Percentiles rank a stretch among this genome's conserved stretches.
Conservation (phyloP, 306 rosid genomes). For the Gleditsia sinensis region DNA sequence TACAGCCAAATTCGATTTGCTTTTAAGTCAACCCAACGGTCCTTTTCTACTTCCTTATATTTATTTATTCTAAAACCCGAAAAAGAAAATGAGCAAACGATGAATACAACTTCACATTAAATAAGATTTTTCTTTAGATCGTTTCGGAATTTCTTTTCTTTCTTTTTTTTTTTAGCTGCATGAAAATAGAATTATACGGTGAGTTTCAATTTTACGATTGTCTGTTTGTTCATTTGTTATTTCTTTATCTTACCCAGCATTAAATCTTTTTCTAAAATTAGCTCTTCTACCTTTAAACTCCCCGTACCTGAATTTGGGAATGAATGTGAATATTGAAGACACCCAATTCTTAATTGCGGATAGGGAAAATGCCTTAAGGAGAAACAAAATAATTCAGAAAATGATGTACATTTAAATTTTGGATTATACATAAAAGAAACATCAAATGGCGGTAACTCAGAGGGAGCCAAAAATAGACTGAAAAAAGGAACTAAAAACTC, state of each 20-base stretch:
- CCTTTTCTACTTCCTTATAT: not conserved
- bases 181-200: too few species aligned
- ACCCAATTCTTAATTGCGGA: not conserved
- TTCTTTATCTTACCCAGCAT: not conserved
- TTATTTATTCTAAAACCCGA: not conserved
- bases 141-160: too few species aligned
- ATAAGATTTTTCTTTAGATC: not conserved
- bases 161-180: too few species aligned
- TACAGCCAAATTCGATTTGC: constrained; percentile 37
- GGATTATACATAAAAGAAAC: too few species aligned
- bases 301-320: not conserved
- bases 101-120: not conserved
- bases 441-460: too few species aligned
- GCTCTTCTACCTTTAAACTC: not conserved
- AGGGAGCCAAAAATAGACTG: too few species aligned
- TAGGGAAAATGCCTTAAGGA: not conserved
- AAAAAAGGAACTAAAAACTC: not conserved
- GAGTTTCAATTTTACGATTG: too few species aligned
- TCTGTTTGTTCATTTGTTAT: not conserved
- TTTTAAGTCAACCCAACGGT: constrained; percentile 56
- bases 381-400: not conserved
- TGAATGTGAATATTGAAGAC: not conserved
- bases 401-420: not conserved
- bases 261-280: not conserved
- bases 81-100: too few species aligned